Evolutionary conservation across 2,329 filamentous ascomycete species (phyloP).

Genomic region (Coniochaeta prunicola): DNA sequence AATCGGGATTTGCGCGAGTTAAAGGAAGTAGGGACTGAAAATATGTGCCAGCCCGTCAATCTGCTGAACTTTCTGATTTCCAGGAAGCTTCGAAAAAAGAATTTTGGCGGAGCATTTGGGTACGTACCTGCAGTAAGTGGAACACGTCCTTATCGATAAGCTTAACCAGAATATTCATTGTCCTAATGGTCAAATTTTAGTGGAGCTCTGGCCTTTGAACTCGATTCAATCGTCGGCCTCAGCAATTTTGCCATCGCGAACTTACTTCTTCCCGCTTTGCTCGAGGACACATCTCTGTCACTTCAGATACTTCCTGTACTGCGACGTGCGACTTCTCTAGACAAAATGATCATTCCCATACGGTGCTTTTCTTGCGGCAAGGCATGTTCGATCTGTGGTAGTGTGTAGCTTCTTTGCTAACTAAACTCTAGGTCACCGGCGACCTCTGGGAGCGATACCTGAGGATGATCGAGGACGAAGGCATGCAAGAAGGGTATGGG

Average conservation of each 20-base stretch:
- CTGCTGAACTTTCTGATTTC: background rate
- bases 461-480: slow-evolving; percentile 68
- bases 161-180: background rate
- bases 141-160: background rate
- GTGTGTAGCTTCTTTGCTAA: slow-evolving; percentile 19
- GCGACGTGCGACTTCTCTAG: background rate
- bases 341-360: slow-evolving; percentile 94
- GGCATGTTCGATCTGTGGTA: slow-evolving; percentile 45
- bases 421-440: slow-evolving; percentile 67
- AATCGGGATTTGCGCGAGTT: background rate
- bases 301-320: background rate
- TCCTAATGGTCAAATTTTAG: background rate
- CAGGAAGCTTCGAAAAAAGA: background rate
- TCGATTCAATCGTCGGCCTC: background rate
- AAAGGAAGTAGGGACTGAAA: background rate
- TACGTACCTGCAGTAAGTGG: background rate
- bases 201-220: background rate
- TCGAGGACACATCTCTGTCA: background rate
- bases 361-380: slow-evolving; percentile 99
- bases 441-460: slow-evolving; percentile 98
- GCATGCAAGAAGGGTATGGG: slow-evolving; percentile 65
- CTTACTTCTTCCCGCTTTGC: background rate
- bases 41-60: background rate
- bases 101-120: background rate
- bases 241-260: slow-evolving; percentile 2